These are phyloP conservation scores for Chaetoceros muelleri DNA, from an alignment of 108 stramenopile species.

Conservation along the genomic window DNA sequence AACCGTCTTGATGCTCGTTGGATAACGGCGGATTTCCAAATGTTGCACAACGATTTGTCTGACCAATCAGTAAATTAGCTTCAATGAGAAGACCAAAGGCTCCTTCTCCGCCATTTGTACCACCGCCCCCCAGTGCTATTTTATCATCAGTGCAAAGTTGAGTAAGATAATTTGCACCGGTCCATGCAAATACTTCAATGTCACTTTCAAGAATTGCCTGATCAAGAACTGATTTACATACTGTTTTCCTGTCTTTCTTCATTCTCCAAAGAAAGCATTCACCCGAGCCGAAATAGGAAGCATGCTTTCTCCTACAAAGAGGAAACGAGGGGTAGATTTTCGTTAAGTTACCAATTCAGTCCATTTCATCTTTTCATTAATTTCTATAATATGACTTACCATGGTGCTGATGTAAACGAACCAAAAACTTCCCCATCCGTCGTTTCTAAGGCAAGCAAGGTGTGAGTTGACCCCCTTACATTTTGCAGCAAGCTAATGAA, in stretches of 20 bases:
- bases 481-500: slow-evolving; percentile 41
- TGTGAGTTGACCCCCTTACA: slow-evolving; percentile 47
- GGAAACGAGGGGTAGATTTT: too few species aligned
- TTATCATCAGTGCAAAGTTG: slow-evolving; percentile 61
- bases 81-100: slow-evolving; percentile 63
- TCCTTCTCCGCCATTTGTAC: slow-evolving; percentile 26
- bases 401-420: slow-evolving; percentile 51
- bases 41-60: slow-evolving; percentile 60
- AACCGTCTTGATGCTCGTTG: slow-evolving; percentile 21
- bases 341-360: too few species aligned
- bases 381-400: slow-evolving; percentile 24
- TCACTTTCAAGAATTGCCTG: slow-evolving; percentile 64
- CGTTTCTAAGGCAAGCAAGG: slow-evolving; percentile 69
- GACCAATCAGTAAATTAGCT: slow-evolving; percentile 47
- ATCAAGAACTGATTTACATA: slow-evolving; percentile 40
- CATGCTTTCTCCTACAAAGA: background rate
- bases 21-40: slow-evolving; percentile 58
- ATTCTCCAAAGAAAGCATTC: slow-evolving; percentile 62
- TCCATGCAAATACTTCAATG: slow-evolving; percentile 68
- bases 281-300: slow-evolving; percentile 46
- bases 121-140: slow-evolving; percentile 63
- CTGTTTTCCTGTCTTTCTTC: slow-evolving; percentile 38
- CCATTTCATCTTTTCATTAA: too few species aligned
- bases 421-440: slow-evolving; percentile 71
- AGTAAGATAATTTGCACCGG: slow-evolving; percentile 46